Evolutionary conservation across 2,329 filamentous ascomycete species (phyloP).

Genomic region (Metarhizium robertsii): DNA sequence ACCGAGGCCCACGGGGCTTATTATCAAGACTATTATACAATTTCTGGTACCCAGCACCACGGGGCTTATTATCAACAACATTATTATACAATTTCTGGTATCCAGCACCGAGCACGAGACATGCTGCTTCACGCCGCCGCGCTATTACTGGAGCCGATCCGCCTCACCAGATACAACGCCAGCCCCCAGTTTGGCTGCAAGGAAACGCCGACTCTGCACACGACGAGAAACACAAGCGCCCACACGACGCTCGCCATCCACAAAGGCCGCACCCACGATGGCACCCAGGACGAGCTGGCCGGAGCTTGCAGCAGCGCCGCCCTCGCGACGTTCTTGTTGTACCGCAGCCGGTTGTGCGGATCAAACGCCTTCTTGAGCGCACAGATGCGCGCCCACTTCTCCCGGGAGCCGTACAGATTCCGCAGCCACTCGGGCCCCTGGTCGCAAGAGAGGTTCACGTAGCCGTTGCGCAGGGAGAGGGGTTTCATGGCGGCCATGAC

Average conservation of each 20-base stretch:
- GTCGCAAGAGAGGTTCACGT: neutral
- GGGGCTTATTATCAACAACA: no score
- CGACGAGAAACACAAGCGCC: neutral
- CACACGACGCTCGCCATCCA: neutral
- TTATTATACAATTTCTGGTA: no score
- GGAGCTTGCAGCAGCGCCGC: neutral
- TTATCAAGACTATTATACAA: no score
- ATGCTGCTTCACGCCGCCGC: no score
- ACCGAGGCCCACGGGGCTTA: no score
- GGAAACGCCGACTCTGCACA: neutral
- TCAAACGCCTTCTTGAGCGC: neutral
- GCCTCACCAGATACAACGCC: neutral
- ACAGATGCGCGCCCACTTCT: slow-evolving; percentile 2
- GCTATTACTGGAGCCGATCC: neutral
- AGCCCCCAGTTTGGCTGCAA: neutral
- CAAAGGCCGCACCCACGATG: no score
- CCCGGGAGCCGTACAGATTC: neutral
- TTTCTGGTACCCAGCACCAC: no score
- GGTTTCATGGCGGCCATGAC: neutral
- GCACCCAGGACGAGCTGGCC: neutral
- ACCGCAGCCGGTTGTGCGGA: neutral
- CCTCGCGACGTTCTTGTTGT: neutral
- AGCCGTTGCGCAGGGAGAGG: neutral
- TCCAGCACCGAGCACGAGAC: no score
- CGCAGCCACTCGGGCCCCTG: slow-evolving; percentile 1